Conservation (phyloP, 371 early-diverging fungal genomes). For the Rhizopus stolonifer region DNA sequence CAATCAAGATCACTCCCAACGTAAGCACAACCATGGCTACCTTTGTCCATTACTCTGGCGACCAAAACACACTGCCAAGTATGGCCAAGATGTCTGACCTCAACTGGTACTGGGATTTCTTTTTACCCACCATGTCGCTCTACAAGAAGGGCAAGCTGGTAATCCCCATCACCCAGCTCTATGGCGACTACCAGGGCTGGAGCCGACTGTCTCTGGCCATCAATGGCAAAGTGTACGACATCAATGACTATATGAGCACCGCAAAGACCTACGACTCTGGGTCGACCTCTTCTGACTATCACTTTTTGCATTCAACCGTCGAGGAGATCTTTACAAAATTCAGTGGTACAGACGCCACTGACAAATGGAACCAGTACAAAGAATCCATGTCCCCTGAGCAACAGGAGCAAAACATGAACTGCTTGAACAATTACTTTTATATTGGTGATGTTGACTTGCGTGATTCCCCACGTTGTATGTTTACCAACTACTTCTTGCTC, state of each 20-base stretch:
- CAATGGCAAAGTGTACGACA: conserved; percentile 74
- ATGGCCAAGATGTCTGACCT: conserved; percentile 32
- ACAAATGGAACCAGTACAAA: conserved; percentile 55
- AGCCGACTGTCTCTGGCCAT: conserved; percentile 65
- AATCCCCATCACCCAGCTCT: conserved; percentile 40
- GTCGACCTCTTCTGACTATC: conserved; percentile 37
- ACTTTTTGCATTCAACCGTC: conserved; percentile 54
- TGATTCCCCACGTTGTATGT: conserved; percentile 76
- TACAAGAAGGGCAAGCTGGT: conserved; percentile 73
- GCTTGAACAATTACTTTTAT: conserved; percentile 85
- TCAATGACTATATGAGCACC: conserved; percentile 68
- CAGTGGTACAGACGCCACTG: conserved; percentile 67
- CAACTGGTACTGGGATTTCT: conserved; percentile 68
- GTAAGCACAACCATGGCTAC: conserved; percentile 17
- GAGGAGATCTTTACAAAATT: conserved; percentile 68
- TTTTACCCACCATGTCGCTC: conserved; percentile 60
- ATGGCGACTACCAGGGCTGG: conserved; percentile 45
- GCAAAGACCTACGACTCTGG: conserved; percentile 42
- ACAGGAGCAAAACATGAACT: conserved; percentile 52
- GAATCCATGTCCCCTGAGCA: conserved; percentile 31
- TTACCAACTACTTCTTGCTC: conserved; percentile 88
- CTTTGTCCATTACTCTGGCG: conserved; percentile 49
- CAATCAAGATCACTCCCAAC: conserved; percentile 38
- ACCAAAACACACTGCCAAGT: conserved; percentile 25
- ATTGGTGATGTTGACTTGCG: conserved; percentile 89